A percentile compares a stretch with the other conserved stretches of the same genome.
phyloP scores from a whole-genome alignment of 192 early-diverging fungal species.

The Chytriomyces sp. region DNA sequence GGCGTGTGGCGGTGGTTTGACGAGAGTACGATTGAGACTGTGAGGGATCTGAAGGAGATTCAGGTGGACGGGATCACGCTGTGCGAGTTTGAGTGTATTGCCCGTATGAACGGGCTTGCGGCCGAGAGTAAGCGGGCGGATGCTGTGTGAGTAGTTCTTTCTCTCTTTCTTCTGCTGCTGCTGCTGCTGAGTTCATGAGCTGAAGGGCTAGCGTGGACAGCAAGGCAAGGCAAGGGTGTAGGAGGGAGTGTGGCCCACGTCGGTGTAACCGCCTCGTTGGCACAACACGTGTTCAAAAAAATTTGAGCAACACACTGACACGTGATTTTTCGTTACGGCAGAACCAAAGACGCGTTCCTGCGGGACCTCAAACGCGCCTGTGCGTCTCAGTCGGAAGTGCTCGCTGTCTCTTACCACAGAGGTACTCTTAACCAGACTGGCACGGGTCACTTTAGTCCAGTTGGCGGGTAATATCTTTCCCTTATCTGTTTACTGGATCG shows the following conservation, averaged over 20 bases:
- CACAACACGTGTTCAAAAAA: too few relatives aligned
- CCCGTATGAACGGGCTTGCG: slow-evolving; percentile 47
- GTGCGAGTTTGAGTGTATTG: slow-evolving; percentile 45
- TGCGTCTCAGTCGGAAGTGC: slow-evolving; percentile 32
- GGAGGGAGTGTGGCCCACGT: too few relatives aligned
- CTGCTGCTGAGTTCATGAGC: not conserved
- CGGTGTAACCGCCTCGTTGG: too few relatives aligned
- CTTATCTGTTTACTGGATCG: not conserved
- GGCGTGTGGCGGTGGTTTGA: slow-evolving; percentile 56
- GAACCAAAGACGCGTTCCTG: slow-evolving; percentile 43
- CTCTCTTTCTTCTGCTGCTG: not conserved
- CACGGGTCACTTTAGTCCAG: slow-evolving; percentile 48
- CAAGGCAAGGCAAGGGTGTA: too few relatives aligned
- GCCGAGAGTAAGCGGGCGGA: slow-evolving; percentile 33
- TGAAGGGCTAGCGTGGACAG: too few relatives aligned
- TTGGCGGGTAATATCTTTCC: slow-evolving; percentile 31
- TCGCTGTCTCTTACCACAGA: slow-evolving; percentile 51
- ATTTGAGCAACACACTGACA: too few relatives aligned
- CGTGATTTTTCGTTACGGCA: not conserved
- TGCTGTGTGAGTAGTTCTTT: not conserved
- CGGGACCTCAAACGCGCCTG: slow-evolving; percentile 38
- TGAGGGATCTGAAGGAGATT: slow-evolving; percentile 42
- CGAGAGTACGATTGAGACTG: slow-evolving; percentile 48
- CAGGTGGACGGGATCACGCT: slow-evolving; percentile 48
- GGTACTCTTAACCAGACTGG: slow-evolving; percentile 52